Evolutionary conservation across 345 rosid species (phyloP).

Genomic region (Garcia nutans): DNA sequence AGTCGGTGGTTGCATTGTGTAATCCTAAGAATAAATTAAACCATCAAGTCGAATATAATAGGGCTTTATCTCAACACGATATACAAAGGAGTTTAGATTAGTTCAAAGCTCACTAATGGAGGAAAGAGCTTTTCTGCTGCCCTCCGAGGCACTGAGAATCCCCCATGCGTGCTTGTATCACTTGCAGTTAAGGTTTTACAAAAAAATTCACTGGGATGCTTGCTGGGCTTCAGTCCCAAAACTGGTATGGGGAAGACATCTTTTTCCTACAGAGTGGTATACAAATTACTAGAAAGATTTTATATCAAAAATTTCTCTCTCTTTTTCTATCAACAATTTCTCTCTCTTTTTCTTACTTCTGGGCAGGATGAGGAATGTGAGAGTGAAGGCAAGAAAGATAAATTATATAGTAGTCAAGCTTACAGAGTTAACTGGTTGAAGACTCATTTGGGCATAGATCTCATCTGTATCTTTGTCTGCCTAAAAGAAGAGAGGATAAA

Average conservation of each 20-base stretch:
- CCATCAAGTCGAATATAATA: background rate
- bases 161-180: constrained; percentile 99
- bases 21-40: constrained; percentile 52
- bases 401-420: constrained; percentile 24
- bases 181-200: constrained; percentile 96
- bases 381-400: background rate
- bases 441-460: constrained; percentile 94
- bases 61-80: background rate
- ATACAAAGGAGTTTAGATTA: background rate
- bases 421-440: constrained; percentile 90
- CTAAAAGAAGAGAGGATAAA: constrained; percentile 33
- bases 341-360: background rate
- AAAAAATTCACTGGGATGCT: constrained; percentile 92
- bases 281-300: background rate
- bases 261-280: constrained; percentile 54
- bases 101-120: constrained; percentile 54
- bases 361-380: background rate
- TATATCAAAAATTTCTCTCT: no score
- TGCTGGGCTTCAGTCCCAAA: constrained; percentile 77
- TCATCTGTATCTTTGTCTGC: constrained; percentile 96
- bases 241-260: constrained; percentile 87
- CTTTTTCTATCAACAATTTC: background rate
- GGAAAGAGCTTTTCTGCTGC: constrained; percentile 99
- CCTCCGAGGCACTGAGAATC: constrained; percentile 97
- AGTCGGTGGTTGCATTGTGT: constrained; percentile 86